Conservation (phyloP, 306 rosid genomes). For the Vigna nakashimae region DNA sequence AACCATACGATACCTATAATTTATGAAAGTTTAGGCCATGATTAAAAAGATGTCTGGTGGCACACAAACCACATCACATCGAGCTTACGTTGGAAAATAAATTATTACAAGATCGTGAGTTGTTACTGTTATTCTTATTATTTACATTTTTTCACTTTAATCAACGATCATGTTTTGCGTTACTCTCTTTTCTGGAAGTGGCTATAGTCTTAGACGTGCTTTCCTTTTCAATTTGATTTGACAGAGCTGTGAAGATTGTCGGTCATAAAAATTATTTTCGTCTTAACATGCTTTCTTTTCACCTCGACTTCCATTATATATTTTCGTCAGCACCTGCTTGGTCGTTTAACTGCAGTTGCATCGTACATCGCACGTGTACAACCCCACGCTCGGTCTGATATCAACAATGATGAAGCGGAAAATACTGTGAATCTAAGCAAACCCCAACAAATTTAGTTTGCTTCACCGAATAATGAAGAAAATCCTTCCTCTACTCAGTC, state of each 20-base stretch:
- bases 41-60: neutral
- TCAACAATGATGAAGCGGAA: neutral
- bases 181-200: neutral
- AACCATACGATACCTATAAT: neutral
- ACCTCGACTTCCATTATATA: neutral
- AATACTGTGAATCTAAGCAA: neutral
- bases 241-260: slow-evolving; percentile 17
- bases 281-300: slow-evolving; percentile 21
- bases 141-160: neutral
- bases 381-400: neutral
- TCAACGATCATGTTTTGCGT: neutral
- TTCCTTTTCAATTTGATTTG: slow-evolving; percentile 32
- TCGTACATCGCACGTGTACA: neutral
- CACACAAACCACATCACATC: neutral
- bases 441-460: neutral
- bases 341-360: neutral
- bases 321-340: neutral
- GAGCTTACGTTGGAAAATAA: neutral
- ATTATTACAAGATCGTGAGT: neutral
- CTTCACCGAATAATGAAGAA: neutral
- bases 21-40: neutral
- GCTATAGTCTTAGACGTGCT: neutral
- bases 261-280: neutral
- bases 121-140: neutral
- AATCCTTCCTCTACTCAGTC: slow-evolving; percentile 3